Conservation (phyloP, 345 rosid species). For the Capsella bursapastoris region DNA sequence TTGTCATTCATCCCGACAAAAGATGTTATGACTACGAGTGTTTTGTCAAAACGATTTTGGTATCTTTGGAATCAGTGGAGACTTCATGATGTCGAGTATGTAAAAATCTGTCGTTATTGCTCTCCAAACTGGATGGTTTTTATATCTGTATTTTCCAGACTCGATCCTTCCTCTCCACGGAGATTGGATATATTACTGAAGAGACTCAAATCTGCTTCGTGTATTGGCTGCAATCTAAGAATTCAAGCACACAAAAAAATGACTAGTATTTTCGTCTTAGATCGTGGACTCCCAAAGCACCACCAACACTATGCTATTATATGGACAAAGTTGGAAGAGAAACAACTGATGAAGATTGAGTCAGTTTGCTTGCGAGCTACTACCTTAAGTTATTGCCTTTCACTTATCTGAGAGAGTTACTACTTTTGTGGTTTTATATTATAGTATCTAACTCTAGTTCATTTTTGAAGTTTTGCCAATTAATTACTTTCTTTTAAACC, state of each 20-base stretch:
- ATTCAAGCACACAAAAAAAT: not conserved
- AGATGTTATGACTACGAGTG: not conserved
- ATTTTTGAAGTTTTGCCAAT: not conserved
- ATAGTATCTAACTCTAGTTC: not conserved
- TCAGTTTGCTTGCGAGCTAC: not conserved
- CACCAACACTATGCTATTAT: not conserved
- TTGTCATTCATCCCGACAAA: constrained; percentile 11
- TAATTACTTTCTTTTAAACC: no score
- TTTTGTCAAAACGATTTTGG: constrained; percentile 6
- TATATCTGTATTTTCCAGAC: no score
- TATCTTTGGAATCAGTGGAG: not conserved
- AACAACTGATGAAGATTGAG: not conserved
- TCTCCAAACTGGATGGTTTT: not conserved
- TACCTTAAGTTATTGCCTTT: not conserved
- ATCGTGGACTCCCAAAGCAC: not conserved
- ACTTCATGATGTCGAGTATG: not conserved
- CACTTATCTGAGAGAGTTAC: not conserved
- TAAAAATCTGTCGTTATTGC: not conserved
- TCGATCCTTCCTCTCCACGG: not conserved
- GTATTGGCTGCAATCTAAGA: not conserved
- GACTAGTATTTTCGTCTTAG: no score
- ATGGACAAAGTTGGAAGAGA: constrained; percentile 11
- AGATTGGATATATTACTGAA: not conserved
- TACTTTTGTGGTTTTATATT: not conserved
- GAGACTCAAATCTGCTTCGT: not conserved